Evolutionary conservation across 306 rosid species (phyloP).

Genomic region (Dalbergia cochinchinensis): DNA sequence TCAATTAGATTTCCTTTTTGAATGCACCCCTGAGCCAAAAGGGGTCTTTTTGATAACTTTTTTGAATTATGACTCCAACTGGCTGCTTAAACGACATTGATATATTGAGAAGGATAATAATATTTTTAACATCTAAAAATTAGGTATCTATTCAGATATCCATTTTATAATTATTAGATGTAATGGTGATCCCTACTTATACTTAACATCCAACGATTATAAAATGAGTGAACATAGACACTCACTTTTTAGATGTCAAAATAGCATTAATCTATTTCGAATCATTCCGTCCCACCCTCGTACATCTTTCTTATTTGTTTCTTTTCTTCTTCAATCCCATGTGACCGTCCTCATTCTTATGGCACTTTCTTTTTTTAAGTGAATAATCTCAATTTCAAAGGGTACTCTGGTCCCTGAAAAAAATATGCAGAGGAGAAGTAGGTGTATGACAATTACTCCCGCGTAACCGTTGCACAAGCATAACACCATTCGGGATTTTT

Average conservation of each 20-base stretch:
- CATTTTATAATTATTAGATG: too few relatives aligned
- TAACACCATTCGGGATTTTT: too few relatives aligned
- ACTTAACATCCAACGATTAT: too few relatives aligned
- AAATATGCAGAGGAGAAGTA: neutral
- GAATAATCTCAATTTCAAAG: conserved; percentile 27
- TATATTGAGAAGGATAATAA: too few relatives aligned
- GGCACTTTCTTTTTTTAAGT: neutral
- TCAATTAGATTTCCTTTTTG: conserved; percentile 18
- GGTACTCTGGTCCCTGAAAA: conserved; percentile 31
- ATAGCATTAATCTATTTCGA: too few relatives aligned
- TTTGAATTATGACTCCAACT: conserved; percentile 28
- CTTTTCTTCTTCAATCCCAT: neutral
- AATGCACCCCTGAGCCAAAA: conserved; percentile 40
- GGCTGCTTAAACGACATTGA: conserved; percentile 35
- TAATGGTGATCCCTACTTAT: too few relatives aligned
- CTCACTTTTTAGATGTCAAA: too few relatives aligned
- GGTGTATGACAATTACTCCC: neutral
- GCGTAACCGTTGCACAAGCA: conserved; percentile 63
- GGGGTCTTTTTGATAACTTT: conserved; percentile 38
- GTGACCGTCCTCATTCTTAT: neutral
- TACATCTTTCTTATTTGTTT: conserved; percentile 10
- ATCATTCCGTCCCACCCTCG: conserved; percentile 20
- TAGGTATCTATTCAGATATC: too few relatives aligned
- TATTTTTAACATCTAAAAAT: too few relatives aligned
- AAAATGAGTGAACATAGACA: too few relatives aligned